Evolutionary conservation across 108 stramenopile species (phyloP).

Genomic region (Stephanodiscus minutulus): DNA sequence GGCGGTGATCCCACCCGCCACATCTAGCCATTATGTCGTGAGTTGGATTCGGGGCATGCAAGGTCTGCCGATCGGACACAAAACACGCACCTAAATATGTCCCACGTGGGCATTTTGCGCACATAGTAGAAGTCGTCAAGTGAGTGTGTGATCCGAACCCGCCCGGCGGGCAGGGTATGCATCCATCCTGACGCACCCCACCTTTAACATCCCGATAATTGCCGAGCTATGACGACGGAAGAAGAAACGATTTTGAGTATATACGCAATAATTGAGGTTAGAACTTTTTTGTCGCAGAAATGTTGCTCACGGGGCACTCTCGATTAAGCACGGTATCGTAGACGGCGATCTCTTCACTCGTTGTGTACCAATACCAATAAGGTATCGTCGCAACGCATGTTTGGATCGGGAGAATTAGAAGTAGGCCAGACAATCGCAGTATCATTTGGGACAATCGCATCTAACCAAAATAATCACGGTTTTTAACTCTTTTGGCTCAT

Average conservation of each 20-base stretch:
- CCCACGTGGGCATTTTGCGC: slow-evolving; percentile 33
- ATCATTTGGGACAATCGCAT: no score
- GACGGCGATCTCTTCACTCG: slow-evolving; percentile 8
- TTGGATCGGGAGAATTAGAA: not conserved
- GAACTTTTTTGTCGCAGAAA: not conserved
- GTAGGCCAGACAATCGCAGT: not conserved
- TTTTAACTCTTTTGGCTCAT: no score
- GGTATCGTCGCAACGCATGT: not conserved
- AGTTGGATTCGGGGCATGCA: not conserved
- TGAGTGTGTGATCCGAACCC: slow-evolving; percentile 33
- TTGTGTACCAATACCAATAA: slow-evolving; percentile 26
- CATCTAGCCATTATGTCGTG: slow-evolving; percentile 16
- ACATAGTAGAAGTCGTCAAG: slow-evolving; percentile 9
- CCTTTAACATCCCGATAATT: slow-evolving; percentile 9
- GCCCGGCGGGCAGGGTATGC: slow-evolving; percentile 35
- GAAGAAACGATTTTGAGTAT: not conserved
- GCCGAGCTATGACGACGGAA: slow-evolving; percentile 4
- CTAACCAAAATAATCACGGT: no score
- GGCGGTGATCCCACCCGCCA: slow-evolving; percentile 15
- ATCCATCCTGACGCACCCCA: slow-evolving; percentile 27
- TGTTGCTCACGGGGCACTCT: not conserved
- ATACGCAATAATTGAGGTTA: not conserved
- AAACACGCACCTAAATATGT: slow-evolving; percentile 15
- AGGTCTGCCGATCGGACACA: not conserved
- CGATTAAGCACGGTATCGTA: no score